Evolutionary conservation across 371 early-diverging fungal species (phyloP), one percentile per base, ranked within the genome.

Genomic region (Rhizopus sp.): DNA sequence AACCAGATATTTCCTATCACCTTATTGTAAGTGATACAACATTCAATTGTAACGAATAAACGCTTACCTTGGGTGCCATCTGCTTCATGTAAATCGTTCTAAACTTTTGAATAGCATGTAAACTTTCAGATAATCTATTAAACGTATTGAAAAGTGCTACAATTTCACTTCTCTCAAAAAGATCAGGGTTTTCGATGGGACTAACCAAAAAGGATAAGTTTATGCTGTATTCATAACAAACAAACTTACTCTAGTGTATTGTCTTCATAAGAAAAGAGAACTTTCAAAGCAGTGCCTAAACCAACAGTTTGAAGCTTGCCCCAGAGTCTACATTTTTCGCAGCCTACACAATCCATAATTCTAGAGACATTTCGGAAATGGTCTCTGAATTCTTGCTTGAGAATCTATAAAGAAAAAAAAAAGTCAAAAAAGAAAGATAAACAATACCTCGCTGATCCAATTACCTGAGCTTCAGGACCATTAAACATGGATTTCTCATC

Each of bases 301-400:
- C 93, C 93, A 32, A 83, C 72, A 12, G 88, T 86, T 66, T 93
- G 92, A 17, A 89, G 62, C 62, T 99, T 99, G 17, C 99, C 99
- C 99, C 99, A 99, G 33, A 99, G 76, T 51, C 94, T 77, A 67
- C 99, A 99, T 72, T 98, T 98, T 69, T 98, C 95, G 72, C 99
- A 99, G 0, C 92, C 93, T 13, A 98, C 95, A 67, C 99, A 98
- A 72, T 97, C 97, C 96, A 99, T 95, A 64, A 97, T 96, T 30
- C 87, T 74, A 10, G 96, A 90, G 10, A 99, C 90, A 69, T 99
- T 99, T 50, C 97, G 85, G 82, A 99, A 99, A 66, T 89, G 91
- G 31, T 85, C 82, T 62, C 91, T 87, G 73, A 96, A 93, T 72
- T 97, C 93, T 6, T 83, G 64, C 73, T 91, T 90, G 15, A 95